Evolutionary conservation across 78 protist genomes (phyloP).

Genomic region (Creolimax fragrantissima): DNA sequence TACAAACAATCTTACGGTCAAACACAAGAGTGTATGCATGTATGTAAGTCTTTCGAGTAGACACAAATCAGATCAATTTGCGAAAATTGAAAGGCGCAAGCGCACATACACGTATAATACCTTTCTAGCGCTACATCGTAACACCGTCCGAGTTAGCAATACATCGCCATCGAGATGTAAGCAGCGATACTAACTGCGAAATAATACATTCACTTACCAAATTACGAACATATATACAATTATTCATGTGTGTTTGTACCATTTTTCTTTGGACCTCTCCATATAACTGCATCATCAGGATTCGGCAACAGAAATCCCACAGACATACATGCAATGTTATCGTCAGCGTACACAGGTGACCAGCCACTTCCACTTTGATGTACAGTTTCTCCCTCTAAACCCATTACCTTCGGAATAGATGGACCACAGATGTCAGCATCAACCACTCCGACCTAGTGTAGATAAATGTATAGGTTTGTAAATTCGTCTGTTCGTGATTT

Average conservation of each 20-base stretch:
- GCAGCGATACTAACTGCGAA: too few species aligned
- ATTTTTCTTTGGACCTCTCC: conserved; percentile 97
- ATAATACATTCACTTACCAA: too few species aligned
- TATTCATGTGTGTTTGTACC: too few species aligned
- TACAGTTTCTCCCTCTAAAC: conserved; percentile 61
- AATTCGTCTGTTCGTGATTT: too few species aligned
- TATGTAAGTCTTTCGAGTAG: neutral
- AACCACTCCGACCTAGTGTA: conserved; percentile 75
- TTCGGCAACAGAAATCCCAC: conserved; percentile 85
- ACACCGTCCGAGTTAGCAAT: too few species aligned
- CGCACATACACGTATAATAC: neutral
- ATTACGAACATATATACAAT: too few species aligned
- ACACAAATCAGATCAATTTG: neutral
- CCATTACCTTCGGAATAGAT: conserved; percentile 78
- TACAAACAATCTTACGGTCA: too few species aligned
- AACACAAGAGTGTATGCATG: neutral
- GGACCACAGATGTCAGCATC: conserved; percentile 99
- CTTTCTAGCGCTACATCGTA: too few species aligned
- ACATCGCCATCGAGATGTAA: too few species aligned
- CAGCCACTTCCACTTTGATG: conserved; percentile 81
- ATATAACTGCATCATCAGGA: conserved; percentile 91
- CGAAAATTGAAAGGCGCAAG: neutral
- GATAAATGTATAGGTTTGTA: too few species aligned
- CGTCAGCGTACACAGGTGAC: conserved; percentile 82
- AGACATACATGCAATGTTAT: conserved; percentile 85